Evolutionary conservation across 176 grass and related monocot species (phyloP).

Genomic region (Phyllostachys edulis): DNA sequence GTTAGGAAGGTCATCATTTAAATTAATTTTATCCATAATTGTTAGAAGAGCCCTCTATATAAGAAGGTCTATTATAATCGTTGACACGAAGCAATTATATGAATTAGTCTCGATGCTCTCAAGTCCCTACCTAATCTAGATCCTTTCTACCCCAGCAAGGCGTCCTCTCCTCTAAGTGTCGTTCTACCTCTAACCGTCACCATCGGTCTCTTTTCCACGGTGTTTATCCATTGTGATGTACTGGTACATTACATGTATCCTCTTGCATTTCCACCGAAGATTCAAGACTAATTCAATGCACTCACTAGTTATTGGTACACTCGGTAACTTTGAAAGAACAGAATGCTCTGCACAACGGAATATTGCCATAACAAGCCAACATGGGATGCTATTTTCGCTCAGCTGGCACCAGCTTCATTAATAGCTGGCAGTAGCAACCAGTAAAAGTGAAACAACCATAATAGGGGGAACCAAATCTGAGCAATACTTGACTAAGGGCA

Average conservation of each 20-base stretch:
- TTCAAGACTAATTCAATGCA: not conserved
- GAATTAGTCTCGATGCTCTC: too few species aligned
- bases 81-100: too few species aligned
- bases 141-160: too few species aligned
- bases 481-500: not conserved
- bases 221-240: too few species aligned
- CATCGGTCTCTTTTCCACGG: too few species aligned
- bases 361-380: not conserved
- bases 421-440: not conserved
- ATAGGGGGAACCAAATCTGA: conserved; percentile 12
- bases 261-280: not conserved
- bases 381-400: conserved; percentile 1
- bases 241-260: not conserved
- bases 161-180: too few species aligned
- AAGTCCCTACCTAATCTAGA: too few species aligned
- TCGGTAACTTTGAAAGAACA: not conserved
- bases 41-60: too few species aligned
- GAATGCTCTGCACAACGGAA: not conserved
- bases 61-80: too few species aligned
- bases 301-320: not conserved
- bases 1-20: too few species aligned
- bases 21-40: too few species aligned
- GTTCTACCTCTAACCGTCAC: too few species aligned
- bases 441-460: conserved; percentile 15
- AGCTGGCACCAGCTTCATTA: not conserved